A percentile compares a stretch with the other conserved stretches of the same genome.
These are phyloP conservation scores for Calocybe indica DNA, from an alignment of 768 basidiomycete genomes.

Conservation along the genomic window DNA sequence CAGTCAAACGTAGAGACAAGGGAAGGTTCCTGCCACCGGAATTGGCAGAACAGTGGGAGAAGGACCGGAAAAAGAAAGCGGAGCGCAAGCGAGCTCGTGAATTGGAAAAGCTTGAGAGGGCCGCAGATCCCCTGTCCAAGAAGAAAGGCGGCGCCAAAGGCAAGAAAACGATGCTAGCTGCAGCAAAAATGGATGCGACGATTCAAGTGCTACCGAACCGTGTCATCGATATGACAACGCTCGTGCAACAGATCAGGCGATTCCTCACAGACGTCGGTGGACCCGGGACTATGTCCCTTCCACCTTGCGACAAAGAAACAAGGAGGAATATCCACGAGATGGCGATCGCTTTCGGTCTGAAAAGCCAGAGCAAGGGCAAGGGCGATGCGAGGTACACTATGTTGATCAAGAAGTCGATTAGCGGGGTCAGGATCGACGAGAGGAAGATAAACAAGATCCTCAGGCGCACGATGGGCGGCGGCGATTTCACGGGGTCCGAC, in stretches of 20 bases:
- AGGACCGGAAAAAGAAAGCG: constrained; percentile 81
- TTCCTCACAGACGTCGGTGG: constrained; percentile 60
- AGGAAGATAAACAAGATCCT: constrained; percentile 44
- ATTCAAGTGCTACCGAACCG: constrained; percentile 40
- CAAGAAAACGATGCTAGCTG: constrained; percentile 59
- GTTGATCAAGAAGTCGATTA: constrained; percentile 60
- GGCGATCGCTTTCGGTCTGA: constrained; percentile 72
- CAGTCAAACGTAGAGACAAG: constrained; percentile 47
- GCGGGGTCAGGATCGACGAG: constrained; percentile 53
- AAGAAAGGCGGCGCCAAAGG: constrained; percentile 67
- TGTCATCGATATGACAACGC: constrained; percentile 58
- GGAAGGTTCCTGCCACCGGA: constrained; percentile 46
- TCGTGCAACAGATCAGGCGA: constrained; percentile 62
- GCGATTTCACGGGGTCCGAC: constrained; percentile 26
- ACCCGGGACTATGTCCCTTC: constrained; percentile 53
- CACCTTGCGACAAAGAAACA: constrained; percentile 70
- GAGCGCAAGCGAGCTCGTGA: constrained; percentile 61
- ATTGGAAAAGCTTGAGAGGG: constrained; percentile 45
- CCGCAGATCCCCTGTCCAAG: constrained; percentile 56
- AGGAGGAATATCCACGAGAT: constrained; percentile 76
- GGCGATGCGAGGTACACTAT: constrained; percentile 73
- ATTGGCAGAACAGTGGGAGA: constrained; percentile 67
- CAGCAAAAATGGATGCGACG: constrained; percentile 41
- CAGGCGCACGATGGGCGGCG: constrained; percentile 28
- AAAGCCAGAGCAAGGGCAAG: constrained; percentile 69